Evolutionary conservation across 495 filamentous ascomycete species (phyloP), one percentile per base, ranked within the genome.

Genomic region (Lasiosphaeria ovina): DNA sequence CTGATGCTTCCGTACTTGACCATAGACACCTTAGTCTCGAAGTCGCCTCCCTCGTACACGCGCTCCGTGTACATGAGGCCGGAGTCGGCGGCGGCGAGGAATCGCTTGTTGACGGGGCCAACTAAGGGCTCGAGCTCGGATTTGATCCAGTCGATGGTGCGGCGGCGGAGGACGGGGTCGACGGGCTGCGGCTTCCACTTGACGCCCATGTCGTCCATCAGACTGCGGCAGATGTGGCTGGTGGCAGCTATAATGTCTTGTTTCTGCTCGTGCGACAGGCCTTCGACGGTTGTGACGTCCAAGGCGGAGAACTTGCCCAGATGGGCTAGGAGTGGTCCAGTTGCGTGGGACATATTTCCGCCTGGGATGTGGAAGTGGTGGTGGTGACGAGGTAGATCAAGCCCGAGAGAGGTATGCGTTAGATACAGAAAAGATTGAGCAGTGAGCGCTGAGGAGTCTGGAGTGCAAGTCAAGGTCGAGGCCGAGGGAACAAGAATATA

Each of bases 111-210:
- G 47, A 59, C 57, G 32, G 57, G 34, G 35, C 57, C 57, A 34
- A 59, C 49, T 16, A 12, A 0, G 11, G 59, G 59, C 24, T 61
- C 42, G 53, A 61, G 40, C 9, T 61, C 40, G 24, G 53, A 17
- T 16, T 61, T 55, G 59, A 61, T 61, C 53, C 59, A 61, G 34
- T 48, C 34, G 32, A 61, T 49, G 6, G 51, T 48, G 32, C 52
- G 47, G 8, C n/a, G 12, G 33, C 59, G 59, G 31, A 57, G 52
- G 59, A 10, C 35, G 3, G 34, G 4, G 53, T 61, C 59, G 32
- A 61, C 33, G 7, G 59, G 59, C 33, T 61, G 59, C 8, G 59
- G 34, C 35, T 61, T 61, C 59, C 59, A 61, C 35, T 51, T 61
- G 32, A 61, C 59, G 11, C 59, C 59, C 31, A 61, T 44, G 53